Evolutionary conservation across 768 basidiomycete species (phyloP).

Genomic region (Strobilomyces confusus): DNA sequence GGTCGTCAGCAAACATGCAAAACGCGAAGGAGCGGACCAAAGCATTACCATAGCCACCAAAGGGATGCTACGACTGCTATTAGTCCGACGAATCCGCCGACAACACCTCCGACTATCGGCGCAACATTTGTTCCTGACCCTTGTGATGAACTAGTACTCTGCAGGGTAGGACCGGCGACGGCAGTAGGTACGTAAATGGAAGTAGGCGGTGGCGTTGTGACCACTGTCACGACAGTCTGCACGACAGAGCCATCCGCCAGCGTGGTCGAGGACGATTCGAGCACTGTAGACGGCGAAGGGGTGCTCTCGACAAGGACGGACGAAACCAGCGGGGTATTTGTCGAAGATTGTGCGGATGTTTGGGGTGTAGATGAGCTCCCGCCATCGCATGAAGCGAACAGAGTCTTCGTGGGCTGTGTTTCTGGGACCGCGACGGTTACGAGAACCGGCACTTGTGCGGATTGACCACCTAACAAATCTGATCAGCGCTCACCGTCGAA

Average conservation of each 20-base stretch:
- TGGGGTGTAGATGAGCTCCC: slow-evolving; percentile 12
- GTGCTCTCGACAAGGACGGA: slow-evolving; percentile 29
- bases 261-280: slow-evolving; percentile 34
- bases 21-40: slow-evolving; percentile 1
- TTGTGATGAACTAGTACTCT: slow-evolving; percentile 10
- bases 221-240: slow-evolving; percentile 33
- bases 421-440: slow-evolving; percentile 31
- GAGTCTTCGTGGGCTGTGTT: slow-evolving; percentile 33
- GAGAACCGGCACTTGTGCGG: slow-evolving; percentile 41
- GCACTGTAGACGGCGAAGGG: slow-evolving; percentile 30
- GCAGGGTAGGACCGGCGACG: slow-evolving; percentile 12
- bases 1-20: slow-evolving; percentile 7
- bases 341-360: slow-evolving; percentile 5
- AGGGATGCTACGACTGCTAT: slow-evolving; percentile 40
- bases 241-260: slow-evolving; percentile 40
- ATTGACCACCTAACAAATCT: slow-evolving; percentile 23
- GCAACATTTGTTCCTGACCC: slow-evolving; percentile 33
- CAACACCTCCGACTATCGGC: slow-evolving; percentile 50
- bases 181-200: slow-evolving; percentile 25
- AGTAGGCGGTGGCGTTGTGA: slow-evolving; percentile 34
- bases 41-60: slow-evolving; percentile 49
- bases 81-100: slow-evolving; percentile 53
- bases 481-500: slow-evolving; percentile 13
- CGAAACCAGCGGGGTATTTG: slow-evolving; percentile 16
- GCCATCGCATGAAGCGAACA: slow-evolving; percentile 39